phyloP scores from a whole-genome alignment of 2,329 filamentous ascomycete genomes.

The Phialophora expanda region DNA sequence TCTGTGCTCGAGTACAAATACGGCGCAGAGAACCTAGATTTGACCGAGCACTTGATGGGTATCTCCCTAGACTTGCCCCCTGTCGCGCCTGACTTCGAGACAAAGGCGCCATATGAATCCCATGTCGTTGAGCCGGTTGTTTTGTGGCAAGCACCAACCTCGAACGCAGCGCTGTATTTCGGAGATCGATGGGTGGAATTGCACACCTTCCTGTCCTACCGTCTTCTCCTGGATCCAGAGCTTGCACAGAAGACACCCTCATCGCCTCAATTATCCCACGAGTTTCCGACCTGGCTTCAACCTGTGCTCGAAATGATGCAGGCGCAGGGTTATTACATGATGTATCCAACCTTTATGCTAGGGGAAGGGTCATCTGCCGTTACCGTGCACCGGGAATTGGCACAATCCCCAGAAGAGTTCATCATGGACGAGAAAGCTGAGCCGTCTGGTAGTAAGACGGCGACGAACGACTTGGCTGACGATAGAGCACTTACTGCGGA shows the following conservation, averaged over 20 bases:
- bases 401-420: conserved; percentile 72
- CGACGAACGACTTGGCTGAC: conserved; percentile 6
- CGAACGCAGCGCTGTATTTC: conserved; percentile 80
- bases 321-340: conserved; percentile 74
- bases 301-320: conserved; percentile 77
- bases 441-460: neutral
- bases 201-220: conserved; percentile 75
- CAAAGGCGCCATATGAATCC: conserved; percentile 56
- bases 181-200: conserved; percentile 87
- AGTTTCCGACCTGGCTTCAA: conserved; percentile 77
- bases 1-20: conserved; percentile 77
- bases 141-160: conserved; percentile 83
- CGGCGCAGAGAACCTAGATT: conserved; percentile 55
- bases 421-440: conserved; percentile 12
- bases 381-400: conserved; percentile 79
- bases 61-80: conserved; percentile 79
- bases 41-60: conserved; percentile 68
- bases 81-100: conserved; percentile 63
- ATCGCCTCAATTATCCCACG: conserved; percentile 62
- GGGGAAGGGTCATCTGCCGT: conserved; percentile 62
- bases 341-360: conserved; percentile 71
- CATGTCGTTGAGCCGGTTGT: conserved; percentile 60
- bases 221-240: conserved; percentile 51
- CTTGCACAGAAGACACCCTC: conserved; percentile 28
- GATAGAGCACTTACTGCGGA: conserved; percentile 31